Percentiles rank a stretch among this genome's conserved stretches.
Conservation (phyloP, 805 yeast species). For the Cyberlindnera mrakii region DNA sequence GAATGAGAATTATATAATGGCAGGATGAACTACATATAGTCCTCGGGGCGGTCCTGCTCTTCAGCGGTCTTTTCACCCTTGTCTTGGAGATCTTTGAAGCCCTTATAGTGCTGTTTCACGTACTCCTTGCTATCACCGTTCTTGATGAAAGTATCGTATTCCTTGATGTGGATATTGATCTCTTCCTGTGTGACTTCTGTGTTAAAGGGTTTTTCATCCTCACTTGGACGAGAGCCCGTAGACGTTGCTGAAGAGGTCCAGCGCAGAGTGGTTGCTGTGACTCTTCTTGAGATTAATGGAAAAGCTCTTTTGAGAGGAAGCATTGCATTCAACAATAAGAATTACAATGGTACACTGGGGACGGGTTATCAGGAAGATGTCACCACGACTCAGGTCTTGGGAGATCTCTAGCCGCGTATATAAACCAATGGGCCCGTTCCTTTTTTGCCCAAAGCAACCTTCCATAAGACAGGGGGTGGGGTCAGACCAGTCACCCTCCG, state of each 20-base stretch:
- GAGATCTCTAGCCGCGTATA: too few relatives aligned
- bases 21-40: constrained; percentile 15
- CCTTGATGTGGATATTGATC: constrained; percentile 4
- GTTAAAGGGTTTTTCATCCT: constrained; percentile 12
- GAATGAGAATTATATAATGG: too few relatives aligned
- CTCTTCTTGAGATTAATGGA: too few relatives aligned
- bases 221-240: constrained; percentile 1
- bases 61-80: constrained; percentile 18
- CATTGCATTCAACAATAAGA: background rate
- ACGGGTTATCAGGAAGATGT: too few relatives aligned
- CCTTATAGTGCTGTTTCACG: constrained; percentile 8
- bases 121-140: constrained; percentile 1
- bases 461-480: too few relatives aligned
- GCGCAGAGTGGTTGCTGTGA: background rate
- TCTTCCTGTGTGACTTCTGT: constrained; percentile 12
- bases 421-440: too few relatives aligned
- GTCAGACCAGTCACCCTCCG: too few relatives aligned
- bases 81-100: constrained; percentile 16
- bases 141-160: constrained; percentile 7
- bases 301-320: background rate
- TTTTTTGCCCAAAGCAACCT: too few relatives aligned
- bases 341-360: too few relatives aligned
- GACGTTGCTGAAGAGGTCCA: background rate
- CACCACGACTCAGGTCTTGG: too few relatives aligned
- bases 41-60: constrained; percentile 23